Evolutionary conservation across 176 grass and related monocot genomes (phyloP), one percentile per base, ranked within the genome.

Genomic region (Eremochloa ophiuroides): DNA sequence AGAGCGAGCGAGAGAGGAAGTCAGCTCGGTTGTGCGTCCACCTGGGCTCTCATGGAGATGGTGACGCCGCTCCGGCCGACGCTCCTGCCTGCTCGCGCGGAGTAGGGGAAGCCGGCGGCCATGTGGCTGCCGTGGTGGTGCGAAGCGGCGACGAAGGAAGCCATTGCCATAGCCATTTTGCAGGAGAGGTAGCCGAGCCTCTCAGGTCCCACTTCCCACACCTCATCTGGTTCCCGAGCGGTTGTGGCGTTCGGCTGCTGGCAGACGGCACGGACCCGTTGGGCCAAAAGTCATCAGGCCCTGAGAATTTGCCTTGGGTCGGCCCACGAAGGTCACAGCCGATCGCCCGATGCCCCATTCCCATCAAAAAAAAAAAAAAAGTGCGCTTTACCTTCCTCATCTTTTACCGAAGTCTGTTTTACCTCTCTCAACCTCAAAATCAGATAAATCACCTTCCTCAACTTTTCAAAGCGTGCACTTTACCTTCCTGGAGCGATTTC

Each of bases 21-120:
- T 39, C 44, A 72, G 47, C 13, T 74, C 46, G 69, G 74, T 7
- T 5, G 61, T 1, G 18, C 25, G 12, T 66, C 74, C 68, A 90
- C 88, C 83, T 90, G 83, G 44, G 83, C 74, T 64, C 74, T 83
- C 74, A 86, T 86, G 60, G 59, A 83, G 66, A 90, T 82, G 78
- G 66, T 78, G 60, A 25, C 1, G 27, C 47, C 6, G 25, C 79
- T 73, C 48, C 79, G 58, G 29, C 23, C 70, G 30, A 12, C n/a
- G 31, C 18, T 42, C 13, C 67, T 13, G 44, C 37, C 51, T 31
- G 30, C 50, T 62, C 75, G 48, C 18, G 68, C 18, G 18, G 79
- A 27, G 28, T 38, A 39, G 67, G 66, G 47, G 79, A 61, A 7
- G 31, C 73, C 74, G 50, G 18, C 73, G 66, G 29, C 43, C 65